Conservation (phyloP, 2,329 filamentous ascomycete genomes). For the Talaromyces sp. region DNA sequence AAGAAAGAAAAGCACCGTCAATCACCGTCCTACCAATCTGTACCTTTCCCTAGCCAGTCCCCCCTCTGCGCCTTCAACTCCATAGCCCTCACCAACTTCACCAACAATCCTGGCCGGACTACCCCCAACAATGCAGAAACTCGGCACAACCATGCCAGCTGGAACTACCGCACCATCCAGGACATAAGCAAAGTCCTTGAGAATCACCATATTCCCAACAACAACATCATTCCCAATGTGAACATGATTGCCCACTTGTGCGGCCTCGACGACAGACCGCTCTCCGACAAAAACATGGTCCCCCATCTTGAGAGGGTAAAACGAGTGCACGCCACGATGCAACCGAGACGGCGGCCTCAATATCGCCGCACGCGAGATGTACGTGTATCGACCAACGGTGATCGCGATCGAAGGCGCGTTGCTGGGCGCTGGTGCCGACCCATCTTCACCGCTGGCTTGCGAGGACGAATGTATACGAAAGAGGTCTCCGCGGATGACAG, state of each 20-base stretch:
- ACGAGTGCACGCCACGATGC: constrained; percentile 58
- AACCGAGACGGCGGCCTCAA: constrained; percentile 78
- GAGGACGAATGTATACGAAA: constrained; percentile 48
- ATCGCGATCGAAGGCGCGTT: constrained; percentile 50
- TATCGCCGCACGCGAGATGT: constrained; percentile 71
- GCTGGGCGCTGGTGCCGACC: constrained; percentile 15
- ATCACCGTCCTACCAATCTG: constrained; percentile 30
- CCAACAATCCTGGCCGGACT: constrained; percentile 73
- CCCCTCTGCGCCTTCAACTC: constrained; percentile 40
- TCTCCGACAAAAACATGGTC: constrained; percentile 90
- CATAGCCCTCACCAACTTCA: constrained; percentile 57
- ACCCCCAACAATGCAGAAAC: constrained; percentile 86
- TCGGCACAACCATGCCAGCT: constrained; percentile 83
- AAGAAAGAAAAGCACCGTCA: not conserved
- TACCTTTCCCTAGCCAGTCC: constrained; percentile 37
- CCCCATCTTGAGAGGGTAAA: constrained; percentile 73
- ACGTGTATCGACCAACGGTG: constrained; percentile 85
- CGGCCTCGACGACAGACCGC: constrained; percentile 71
- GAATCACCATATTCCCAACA: constrained; percentile 79
- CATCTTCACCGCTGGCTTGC: not conserved
- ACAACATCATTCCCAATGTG: constrained; percentile 73
- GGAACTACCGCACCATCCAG: constrained; percentile 80
- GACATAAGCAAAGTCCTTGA: constrained; percentile 89
- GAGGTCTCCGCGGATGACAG: constrained; percentile 88
- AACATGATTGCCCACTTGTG: constrained; percentile 77